Conservation (phyloP, 1,139 yeast genomes). For the Arxiozyma telluris region DNA sequence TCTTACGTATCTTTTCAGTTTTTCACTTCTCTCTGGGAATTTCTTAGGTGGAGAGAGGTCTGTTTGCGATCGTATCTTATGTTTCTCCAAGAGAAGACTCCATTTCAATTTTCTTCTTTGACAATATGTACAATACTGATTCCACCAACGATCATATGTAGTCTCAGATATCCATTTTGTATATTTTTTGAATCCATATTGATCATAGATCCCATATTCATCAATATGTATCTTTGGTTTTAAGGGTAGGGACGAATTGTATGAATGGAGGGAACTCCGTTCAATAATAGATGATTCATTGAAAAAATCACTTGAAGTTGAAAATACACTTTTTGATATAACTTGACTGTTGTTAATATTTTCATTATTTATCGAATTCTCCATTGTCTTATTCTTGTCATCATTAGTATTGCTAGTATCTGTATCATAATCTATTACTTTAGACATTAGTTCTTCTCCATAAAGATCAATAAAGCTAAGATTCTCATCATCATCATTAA, state of each 20-base stretch:
- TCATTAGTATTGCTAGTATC: neutral
- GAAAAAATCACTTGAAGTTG: neutral
- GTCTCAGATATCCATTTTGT: slow-evolving; percentile 42
- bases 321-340: slow-evolving; percentile 3
- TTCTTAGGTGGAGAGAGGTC: slow-evolving; percentile 27
- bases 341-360: neutral
- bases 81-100: slow-evolving; percentile 54
- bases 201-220: slow-evolving; percentile 39
- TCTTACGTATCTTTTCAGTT: slow-evolving; percentile 70
- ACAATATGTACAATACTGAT: slow-evolving; percentile 50
- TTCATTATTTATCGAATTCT: neutral
- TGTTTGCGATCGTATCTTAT: slow-evolving; percentile 41
- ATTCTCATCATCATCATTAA: slow-evolving; percentile 14
- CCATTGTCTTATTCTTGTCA: neutral
- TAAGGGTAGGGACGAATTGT: neutral
- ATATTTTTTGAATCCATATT: slow-evolving; percentile 78
- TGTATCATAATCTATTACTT: neutral
- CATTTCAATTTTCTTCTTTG: slow-evolving; percentile 65
- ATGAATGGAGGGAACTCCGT: neutral
- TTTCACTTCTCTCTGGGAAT: slow-evolving; percentile 80
- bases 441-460: slow-evolving; percentile 15
- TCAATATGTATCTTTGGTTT: neutral
- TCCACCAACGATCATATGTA: slow-evolving; percentile 69
- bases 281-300: neutral
- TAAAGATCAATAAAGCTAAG: slow-evolving; percentile 25